A percentile compares a stretch with the other conserved stretches of the same genome.
These are phyloP conservation scores for Yamadazyma sp. DNA, from an alignment of 1,139 yeast species.

Conservation along the genomic window DNA sequence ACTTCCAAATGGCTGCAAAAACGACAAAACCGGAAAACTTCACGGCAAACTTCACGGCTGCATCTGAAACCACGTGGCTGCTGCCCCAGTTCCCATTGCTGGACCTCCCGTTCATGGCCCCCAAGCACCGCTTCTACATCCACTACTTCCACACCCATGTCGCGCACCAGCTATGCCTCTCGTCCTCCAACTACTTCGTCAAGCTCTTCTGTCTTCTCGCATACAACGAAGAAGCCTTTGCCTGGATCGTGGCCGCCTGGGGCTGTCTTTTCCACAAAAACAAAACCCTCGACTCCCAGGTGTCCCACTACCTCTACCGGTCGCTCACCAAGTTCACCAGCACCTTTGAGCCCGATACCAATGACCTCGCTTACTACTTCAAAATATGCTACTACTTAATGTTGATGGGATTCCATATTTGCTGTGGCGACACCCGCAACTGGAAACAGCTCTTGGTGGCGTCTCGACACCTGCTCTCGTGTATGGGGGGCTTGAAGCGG, in stretches of 20 bases:
- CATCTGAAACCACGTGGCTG: too few species aligned
- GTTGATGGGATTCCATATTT: constrained; percentile 26
- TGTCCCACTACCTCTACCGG: constrained; percentile 5
- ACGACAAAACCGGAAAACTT: too few species aligned
- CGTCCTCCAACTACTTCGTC: constrained; percentile 40
- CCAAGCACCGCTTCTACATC: constrained; percentile 5
- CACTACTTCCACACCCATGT: constrained; percentile 16
- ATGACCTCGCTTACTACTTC: constrained; percentile 17
- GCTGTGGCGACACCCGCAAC: constrained; percentile 39
- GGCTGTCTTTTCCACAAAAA: constrained; percentile 23
- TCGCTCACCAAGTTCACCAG: constrained; percentile 5
- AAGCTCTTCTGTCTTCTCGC: constrained; percentile 45
- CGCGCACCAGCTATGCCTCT: constrained; percentile 21
- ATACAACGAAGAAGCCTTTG: constrained; percentile 34
- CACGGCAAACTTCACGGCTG: too few species aligned
- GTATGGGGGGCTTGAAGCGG: constrained; percentile 53
- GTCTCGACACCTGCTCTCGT: constrained; percentile 42
- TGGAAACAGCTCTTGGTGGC: constrained; percentile 29
- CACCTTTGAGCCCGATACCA: not conserved
- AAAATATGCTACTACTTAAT: constrained; percentile 25
- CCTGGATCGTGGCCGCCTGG: constrained; percentile 49
- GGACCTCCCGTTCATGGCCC: not conserved
- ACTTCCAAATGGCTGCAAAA: too few species aligned
- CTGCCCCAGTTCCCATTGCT: not conserved
- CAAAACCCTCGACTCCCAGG: constrained; percentile 8